Evolutionary conservation across 1,139 yeast species (phyloP), one percentile per base, ranked within the genome.

Genomic region (Saccharomyces hybrid): DNA sequence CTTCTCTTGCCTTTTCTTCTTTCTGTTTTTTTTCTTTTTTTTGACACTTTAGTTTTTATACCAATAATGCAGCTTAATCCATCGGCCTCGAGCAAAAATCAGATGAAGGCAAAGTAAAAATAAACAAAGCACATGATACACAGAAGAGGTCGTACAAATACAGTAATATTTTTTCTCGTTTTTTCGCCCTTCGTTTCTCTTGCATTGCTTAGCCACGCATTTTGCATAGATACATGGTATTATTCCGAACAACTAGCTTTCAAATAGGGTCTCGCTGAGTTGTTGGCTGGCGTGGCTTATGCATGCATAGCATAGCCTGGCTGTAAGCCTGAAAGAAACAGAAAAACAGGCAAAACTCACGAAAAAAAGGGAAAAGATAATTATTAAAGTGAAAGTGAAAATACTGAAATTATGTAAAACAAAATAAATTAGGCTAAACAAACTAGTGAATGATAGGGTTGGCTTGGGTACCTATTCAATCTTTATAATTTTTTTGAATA

Each of bases 401-500:
- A 31, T 16, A 4, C 16, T 11, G 16, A 7, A 9, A 9, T n/a
- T 28, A 26, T 12, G 9, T 21, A 51, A 47, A 52, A 47, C 49
- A 52, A 48, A 54, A 3, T 49, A 53, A 31, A 47, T 21, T 31
- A 48, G 29, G 32, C 19, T 16, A 31, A 14, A 24, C 26, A 49
- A 8, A 27, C 27, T 47, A 32, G 26, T 19, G 31, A 49, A 47
- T 19, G 31, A 50, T 26, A 46, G 19, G 34, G 14, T 29, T 19
- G 29, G 28, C 14, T 21, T 14, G 16, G 14, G 27, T 19, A 21
- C 27, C 21, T 14, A 7, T n/a, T 55, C 49, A 60, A 52, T 65
- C 69, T 51, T 55, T 62, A 42, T 60, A 62, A 2, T 53, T 53
- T 38, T 50, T 53, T n/a, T 47, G 42, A n/a, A 55, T 54, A 11